Percentiles rank a stretch among this genome's conserved stretches.
Evolutionary conservation across 768 basidiomycete species (phyloP).

Genomic region (Lactarius quietus): DNA sequence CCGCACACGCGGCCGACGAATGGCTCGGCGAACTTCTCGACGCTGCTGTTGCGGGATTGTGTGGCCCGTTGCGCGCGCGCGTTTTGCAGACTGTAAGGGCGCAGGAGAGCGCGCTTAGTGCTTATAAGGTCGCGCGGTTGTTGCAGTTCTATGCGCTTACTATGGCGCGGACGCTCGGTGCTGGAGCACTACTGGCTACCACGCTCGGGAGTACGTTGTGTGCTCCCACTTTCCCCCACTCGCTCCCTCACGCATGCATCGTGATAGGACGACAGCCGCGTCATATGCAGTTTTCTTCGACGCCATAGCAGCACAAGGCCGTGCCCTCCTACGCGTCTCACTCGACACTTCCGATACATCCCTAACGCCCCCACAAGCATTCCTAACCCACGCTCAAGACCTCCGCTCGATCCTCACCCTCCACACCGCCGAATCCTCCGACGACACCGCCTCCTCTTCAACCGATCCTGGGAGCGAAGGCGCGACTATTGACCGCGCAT

Average conservation of each 20-base stretch:
- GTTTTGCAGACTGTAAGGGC: constrained; percentile 92
- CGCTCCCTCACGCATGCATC: background rate
- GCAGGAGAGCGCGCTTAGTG: constrained; percentile 89
- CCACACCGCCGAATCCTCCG: constrained; percentile 39
- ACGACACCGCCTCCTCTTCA: too few relatives aligned
- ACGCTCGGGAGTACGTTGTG: too few relatives aligned
- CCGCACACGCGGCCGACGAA: too few relatives aligned
- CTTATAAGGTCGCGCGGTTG: constrained; percentile 93
- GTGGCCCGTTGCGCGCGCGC: constrained; percentile 82
- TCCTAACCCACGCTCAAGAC: constrained; percentile 80
- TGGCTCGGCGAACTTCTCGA: constrained; percentile 83
- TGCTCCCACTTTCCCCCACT: too few relatives aligned
- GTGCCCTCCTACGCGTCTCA: constrained; percentile 49
- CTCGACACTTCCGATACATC: constrained; percentile 69
- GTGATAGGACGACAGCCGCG: constrained; percentile 72
- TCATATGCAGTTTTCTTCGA: constrained; percentile 87
- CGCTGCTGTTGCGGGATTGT: constrained; percentile 74
- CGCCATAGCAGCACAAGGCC: constrained; percentile 80
- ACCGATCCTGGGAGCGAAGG: background rate
- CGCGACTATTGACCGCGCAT: constrained; percentile 59
- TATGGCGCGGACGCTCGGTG: constrained; percentile 89
- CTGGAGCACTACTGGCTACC: constrained; percentile 67
- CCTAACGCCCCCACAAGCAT: constrained; percentile 65
- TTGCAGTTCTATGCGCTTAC: constrained; percentile 92
- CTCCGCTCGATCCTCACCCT: constrained; percentile 78